phyloP scores from a whole-genome alignment of 805 yeast species.

The Jamesozyma lodderae region DNA sequence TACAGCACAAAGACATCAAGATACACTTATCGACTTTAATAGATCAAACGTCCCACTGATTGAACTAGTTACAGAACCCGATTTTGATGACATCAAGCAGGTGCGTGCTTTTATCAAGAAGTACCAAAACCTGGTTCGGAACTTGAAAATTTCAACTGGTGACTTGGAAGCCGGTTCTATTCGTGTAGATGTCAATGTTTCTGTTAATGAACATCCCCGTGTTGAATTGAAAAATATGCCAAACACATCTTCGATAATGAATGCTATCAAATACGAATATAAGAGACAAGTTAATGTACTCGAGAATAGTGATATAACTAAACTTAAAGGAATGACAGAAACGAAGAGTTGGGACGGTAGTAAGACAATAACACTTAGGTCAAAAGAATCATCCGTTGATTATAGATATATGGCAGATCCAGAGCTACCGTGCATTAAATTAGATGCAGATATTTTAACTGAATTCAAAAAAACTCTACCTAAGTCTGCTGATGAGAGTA shows the following conservation, averaged over 20 bases:
- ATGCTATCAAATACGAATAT: conserved; percentile 69
- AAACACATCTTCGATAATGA: conserved; percentile 67
- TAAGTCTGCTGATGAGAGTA: conserved; percentile 49
- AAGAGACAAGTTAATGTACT: conserved; percentile 53
- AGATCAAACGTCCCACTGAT: conserved; percentile 80
- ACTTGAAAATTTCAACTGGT: conserved; percentile 70
- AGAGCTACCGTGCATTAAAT: conserved; percentile 56
- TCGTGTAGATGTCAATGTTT: conserved; percentile 90
- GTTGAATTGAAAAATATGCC: conserved; percentile 88
- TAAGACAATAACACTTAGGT: conserved; percentile 55
- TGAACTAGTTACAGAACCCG: conserved; percentile 88
- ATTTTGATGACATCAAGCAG: conserved; percentile 56
- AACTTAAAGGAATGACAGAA: conserved; percentile 34
- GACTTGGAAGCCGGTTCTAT: conserved; percentile 92
- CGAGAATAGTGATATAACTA: conserved; percentile 28
- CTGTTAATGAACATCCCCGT: conserved; percentile 60
- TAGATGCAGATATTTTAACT: conserved; percentile 35
- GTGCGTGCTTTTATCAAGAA: conserved; percentile 75
- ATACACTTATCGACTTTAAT: conserved; percentile 62
- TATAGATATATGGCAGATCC: conserved; percentile 94
- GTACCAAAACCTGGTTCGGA: conserved; percentile 61
- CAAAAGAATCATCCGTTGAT: conserved; percentile 75
- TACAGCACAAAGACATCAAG: neutral
- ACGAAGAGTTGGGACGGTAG: conserved; percentile 91
- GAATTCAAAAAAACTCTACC: conserved; percentile 42